Evolutionary conservation across 2,329 filamentous ascomycete genomes (phyloP).

Genomic region (Nemania sp.): DNA sequence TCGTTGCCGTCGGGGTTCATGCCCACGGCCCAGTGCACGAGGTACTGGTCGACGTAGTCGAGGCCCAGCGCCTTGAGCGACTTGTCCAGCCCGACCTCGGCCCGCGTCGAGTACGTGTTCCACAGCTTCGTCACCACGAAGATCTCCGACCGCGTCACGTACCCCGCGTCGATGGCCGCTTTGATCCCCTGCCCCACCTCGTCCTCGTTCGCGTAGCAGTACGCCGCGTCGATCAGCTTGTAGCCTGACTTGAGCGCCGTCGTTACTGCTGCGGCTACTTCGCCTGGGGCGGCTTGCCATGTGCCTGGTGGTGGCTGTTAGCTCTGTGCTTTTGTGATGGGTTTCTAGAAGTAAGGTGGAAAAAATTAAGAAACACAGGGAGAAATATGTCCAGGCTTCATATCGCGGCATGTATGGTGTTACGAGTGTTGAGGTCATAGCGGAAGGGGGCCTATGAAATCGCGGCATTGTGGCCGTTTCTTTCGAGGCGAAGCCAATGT

Average conservation of each 20-base stretch:
- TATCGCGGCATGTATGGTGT: neutral
- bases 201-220: conserved; percentile 80
- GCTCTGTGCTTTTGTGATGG: neutral
- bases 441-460: neutral
- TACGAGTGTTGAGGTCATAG: neutral
- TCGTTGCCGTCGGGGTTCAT: conserved; percentile 78
- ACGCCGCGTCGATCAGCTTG: conserved; percentile 70
- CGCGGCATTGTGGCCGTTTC: conserved; percentile 1
- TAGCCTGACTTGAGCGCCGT: conserved; percentile 61
- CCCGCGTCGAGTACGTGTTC: conserved; percentile 75
- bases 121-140: conserved; percentile 88
- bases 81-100: conserved; percentile 71
- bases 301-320: conserved; percentile 49
- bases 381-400: neutral
- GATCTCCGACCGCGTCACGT: conserved; percentile 74
- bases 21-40: conserved; percentile 82
- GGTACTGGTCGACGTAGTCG: conserved; percentile 79
- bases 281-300: conserved; percentile 64
- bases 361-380: neutral
- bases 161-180: conserved; percentile 69
- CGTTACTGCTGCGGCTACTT: conserved; percentile 61
- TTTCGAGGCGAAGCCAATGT: neutral
- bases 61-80: conserved; percentile 73
- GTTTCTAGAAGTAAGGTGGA: neutral
- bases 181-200: conserved; percentile 79